Evolutionary conservation across 2,329 filamentous ascomycete species (phyloP), one percentile per base, ranked within the genome.

Genomic region (Endoconidiophora laricicola): DNA sequence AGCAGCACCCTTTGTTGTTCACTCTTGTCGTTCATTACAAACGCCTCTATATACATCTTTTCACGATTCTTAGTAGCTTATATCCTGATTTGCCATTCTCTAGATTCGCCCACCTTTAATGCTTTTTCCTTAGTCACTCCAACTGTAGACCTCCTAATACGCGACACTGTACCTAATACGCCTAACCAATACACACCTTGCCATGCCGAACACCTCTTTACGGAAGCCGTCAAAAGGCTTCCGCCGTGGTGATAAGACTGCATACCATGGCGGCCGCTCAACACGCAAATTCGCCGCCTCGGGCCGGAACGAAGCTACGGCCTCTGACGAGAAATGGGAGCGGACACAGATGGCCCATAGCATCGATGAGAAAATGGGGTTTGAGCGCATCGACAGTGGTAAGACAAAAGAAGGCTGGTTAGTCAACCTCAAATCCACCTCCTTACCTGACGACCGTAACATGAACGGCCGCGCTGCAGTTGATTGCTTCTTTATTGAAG

Each of bases 401-500:
- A 86, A 82, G 66, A 72, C 69, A 58, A 83, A 80, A 61, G 76
- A 83, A 46, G 88, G 93, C 56, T 98, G 91, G 91, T 76, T 98
- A 3, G 86, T 90, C 58, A 98, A 96, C 61, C 85, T 96, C 68
- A 86, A 94, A 62, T 80, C 87, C 38, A 96, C 91, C 0, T 78
- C 79, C 10, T 73, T 98, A 70, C 72, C 94, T 63, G 90, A 96
- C 61, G 76, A 88, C 14, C 84, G 86, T 57, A 74, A 84, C 43
- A 81, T 83, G 1, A 85, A 86, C 53, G 91, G 91, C 37, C 79
- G 86, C 56, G 83, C 91, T 1, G 91, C 86, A 6, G 78, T 98
- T 51, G 91, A 98, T 67, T 95, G 87, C 66, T 98, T 95, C 69
- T 98, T 98, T 66, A 82, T 98, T 53, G 85, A 88, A 59, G 84